Evolutionary conservation across 2,329 filamentous ascomycete species (phyloP), one percentile per base, ranked within the genome.

Genomic region (Onygenales sp.): DNA sequence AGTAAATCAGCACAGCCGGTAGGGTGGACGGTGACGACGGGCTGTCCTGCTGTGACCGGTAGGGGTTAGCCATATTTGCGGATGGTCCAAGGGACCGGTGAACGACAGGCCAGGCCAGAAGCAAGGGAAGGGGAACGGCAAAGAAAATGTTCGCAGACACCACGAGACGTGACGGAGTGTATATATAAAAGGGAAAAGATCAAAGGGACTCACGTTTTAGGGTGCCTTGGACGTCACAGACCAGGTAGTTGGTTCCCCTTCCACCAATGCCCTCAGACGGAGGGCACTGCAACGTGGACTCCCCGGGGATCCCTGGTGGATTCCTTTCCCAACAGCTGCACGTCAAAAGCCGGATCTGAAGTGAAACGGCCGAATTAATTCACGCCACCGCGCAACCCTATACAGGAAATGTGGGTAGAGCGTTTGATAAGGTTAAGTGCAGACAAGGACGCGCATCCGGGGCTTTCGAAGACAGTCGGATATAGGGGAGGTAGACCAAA

Each of bases 401-500:
- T n/a, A 7, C 42, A 31, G 33, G 10, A 8, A 8, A 3, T 42
- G 21, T 17, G 36, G 27, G 33, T 44, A 14, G 10, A 51, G 43
- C 40, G n/a, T 47, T 43, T 47, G 44, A 52, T 48, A 52, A 52
- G 51, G 51, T 48, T 52, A 48, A 52, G 39, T 42, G 43, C 51
- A 52, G 51, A 39, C 3, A 36, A 42, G 13, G 9, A 33, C 31
- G 34, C 40, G 49, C 49, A 51, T 42, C 42, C 37, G 39, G 37
- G 40, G 37, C 14, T 13, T 51, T 51, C 21, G 37, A 43, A 43
- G 34, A 8, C 11, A 43, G n/a, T 51, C 49, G 67, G 67, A 43
- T 68, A 71, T 53, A 63, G 66, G 43, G 68, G 67, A 48, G 67
- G 67, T 54, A 70, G 57, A 54, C 67, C 66, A 57, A 21, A 59